Percentiles rank a stretch among this genome's conserved stretches.
Conservation (phyloP, 2,329 filamentous ascomycete species). For the Fusarium buharicum region DNA sequence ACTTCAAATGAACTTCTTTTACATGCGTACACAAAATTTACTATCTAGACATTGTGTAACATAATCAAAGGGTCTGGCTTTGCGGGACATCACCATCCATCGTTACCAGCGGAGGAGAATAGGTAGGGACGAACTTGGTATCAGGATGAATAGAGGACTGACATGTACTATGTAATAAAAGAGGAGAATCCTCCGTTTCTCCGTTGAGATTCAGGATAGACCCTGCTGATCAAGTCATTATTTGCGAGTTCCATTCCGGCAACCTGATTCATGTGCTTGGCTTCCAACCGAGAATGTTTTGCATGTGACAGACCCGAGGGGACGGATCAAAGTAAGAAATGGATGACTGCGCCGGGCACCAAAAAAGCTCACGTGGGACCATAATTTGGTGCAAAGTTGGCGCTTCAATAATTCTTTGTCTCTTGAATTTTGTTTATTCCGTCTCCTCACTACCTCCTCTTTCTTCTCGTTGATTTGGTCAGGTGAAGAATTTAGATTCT, state of each 20-base stretch:
- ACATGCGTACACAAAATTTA: too few relatives aligned
- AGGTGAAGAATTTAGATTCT: background rate
- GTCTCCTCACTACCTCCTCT: background rate
- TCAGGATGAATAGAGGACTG: too few relatives aligned
- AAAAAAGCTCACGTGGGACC: conserved; percentile 39
- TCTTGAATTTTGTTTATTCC: background rate
- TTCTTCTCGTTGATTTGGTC: conserved; percentile 4
- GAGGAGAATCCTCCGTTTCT: background rate
- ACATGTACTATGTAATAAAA: background rate
- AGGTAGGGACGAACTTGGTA: too few relatives aligned
- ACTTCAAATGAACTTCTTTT: too few relatives aligned
- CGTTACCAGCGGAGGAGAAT: too few relatives aligned
- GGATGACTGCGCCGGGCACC: conserved; percentile 34
- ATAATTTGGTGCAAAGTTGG: conserved; percentile 5
- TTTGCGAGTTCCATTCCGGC: conserved; percentile 6
- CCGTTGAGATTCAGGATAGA: conserved; percentile 3
- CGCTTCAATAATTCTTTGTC: conserved; percentile 5
- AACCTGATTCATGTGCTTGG: conserved; percentile 25
- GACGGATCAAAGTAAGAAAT: conserved; percentile 28
- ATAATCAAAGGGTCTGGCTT: too few relatives aligned
- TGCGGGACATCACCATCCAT: too few relatives aligned
- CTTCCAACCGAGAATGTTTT: conserved; percentile 28
- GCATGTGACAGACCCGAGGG: conserved; percentile 41
- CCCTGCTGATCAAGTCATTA: conserved; percentile 13
- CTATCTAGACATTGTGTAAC: too few relatives aligned